Evolutionary conservation across 495 filamentous ascomycete species (phyloP).

Genomic region (Hypoxylon lienhwacheense): DNA sequence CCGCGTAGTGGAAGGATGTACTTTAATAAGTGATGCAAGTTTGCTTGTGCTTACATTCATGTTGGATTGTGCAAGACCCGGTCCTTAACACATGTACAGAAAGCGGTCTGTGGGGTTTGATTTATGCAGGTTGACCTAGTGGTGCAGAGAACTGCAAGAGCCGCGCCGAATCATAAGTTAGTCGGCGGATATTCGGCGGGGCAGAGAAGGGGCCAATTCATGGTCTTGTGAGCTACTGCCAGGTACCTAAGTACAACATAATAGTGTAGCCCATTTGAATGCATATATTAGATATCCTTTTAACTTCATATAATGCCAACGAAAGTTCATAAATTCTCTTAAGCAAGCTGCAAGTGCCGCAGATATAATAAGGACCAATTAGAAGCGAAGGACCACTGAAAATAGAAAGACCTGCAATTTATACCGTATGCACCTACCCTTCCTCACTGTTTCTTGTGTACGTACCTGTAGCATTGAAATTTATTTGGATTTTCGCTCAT

Average conservation of each 20-base stretch:
- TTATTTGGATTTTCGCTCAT: constrained; percentile 12
- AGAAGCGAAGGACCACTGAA: too few species aligned
- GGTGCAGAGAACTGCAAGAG: too few species aligned
- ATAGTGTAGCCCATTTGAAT: too few species aligned
- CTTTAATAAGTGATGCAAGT: constrained; percentile 11
- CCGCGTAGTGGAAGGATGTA: too few species aligned
- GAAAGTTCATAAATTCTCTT: too few species aligned
- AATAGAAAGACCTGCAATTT: too few species aligned
- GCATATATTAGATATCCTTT: too few species aligned
- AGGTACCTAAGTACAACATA: too few species aligned
- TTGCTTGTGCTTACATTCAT: constrained; percentile 11
- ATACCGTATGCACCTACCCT: too few species aligned
- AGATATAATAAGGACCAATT: too few species aligned
- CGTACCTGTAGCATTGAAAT: too few species aligned
- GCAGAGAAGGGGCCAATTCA: constrained; percentile 7
- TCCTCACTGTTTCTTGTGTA: not conserved
- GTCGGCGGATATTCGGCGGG: constrained; percentile 27
- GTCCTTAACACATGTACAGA: constrained; percentile 5
- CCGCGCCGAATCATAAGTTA: constrained; percentile 26
- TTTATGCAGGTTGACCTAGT: constrained; percentile 16
- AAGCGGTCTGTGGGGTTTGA: constrained; percentile 16
- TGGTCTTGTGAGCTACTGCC: constrained; percentile 25
- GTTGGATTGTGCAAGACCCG: constrained; percentile 11
- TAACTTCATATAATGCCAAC: not conserved
- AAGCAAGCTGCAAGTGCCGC: too few species aligned